Evolutionary conservation across 2,329 filamentous ascomycete species (phyloP).

Genomic region (Alternaria panax): DNA sequence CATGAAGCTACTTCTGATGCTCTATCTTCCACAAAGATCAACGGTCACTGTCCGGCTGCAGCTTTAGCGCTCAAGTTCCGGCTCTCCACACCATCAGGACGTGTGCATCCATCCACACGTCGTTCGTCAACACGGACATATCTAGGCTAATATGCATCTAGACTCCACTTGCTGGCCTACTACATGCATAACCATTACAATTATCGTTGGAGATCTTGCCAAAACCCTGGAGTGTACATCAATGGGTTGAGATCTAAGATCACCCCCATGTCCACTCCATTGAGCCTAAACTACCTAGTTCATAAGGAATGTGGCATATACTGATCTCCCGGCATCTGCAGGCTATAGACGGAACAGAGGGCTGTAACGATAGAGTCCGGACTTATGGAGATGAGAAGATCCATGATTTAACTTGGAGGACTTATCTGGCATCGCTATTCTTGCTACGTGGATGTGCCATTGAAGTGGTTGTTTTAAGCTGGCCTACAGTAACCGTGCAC

Average conservation of each 20-base stretch:
- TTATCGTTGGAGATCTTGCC: neutral
- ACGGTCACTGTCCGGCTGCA: neutral
- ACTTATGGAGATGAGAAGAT: neutral
- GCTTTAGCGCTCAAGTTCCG: constrained; percentile 11
- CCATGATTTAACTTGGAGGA: neutral
- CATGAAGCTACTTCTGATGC: neutral
- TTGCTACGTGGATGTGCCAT: neutral
- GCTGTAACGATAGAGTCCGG: neutral
- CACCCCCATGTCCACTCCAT: neutral
- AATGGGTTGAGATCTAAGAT: constrained; percentile 4
- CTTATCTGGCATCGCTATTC: neutral
- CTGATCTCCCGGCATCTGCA: neutral
- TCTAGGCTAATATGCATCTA: neutral
- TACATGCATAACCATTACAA: constrained; percentile 1
- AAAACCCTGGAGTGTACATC: neutral
- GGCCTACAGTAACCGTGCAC: neutral
- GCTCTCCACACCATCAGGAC: constrained; percentile 9
- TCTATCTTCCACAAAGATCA: neutral
- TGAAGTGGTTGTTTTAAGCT: neutral
- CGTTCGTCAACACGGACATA: neutral
- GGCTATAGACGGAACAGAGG: neutral
- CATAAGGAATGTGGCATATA: neutral
- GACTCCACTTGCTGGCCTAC: neutral
- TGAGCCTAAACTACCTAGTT: neutral
- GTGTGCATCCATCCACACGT: neutral